These are phyloP conservation scores for Acanthamoeba quina DNA, from an alignment of 208 protist species.

Conservation along the genomic window DNA sequence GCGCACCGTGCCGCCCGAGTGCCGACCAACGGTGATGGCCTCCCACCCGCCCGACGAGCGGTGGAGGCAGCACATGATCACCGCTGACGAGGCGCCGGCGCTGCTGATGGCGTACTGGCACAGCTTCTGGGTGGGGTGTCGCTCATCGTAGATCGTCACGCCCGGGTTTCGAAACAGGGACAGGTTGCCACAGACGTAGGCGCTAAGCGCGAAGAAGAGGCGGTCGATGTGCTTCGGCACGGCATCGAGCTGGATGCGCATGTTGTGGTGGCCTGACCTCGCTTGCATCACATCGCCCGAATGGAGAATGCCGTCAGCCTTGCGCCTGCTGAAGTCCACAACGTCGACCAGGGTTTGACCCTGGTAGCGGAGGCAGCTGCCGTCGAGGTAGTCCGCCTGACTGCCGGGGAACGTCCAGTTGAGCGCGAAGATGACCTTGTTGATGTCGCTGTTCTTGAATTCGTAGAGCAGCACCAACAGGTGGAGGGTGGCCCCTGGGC, in stretches of 20 bases:
- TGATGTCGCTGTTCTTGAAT: conserved; percentile 5
- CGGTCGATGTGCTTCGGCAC: not conserved
- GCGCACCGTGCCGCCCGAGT: not conserved
- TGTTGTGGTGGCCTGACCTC: not conserved
- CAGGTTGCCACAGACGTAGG: not conserved
- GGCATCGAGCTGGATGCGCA: conserved; percentile 1
- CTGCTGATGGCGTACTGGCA: not conserved
- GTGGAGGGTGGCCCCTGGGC: not conserved
- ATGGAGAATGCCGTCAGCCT: not conserved
- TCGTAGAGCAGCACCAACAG: conserved; percentile 33
- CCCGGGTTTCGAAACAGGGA: not conserved
- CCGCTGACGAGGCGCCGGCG: not conserved
- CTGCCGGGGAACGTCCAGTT: not conserved
- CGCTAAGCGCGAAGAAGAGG: conserved; percentile 30
- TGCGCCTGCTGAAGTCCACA: not conserved
- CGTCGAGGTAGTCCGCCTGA: not conserved
- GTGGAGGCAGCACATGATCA: conserved; percentile 31
- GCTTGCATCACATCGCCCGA: not conserved
- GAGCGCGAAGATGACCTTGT: not conserved
- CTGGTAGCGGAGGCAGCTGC: not conserved
- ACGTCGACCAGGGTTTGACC: not conserved
- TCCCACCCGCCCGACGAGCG: not conserved
- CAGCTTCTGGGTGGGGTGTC: not conserved
- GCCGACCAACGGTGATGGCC: not conserved
- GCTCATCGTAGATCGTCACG: not conserved